Evolutionary conservation across 1,284 basidiomycete genomes (phyloP), one percentile per base, ranked within the genome.

Genomic region (Tilletiaria anomala): DNA sequence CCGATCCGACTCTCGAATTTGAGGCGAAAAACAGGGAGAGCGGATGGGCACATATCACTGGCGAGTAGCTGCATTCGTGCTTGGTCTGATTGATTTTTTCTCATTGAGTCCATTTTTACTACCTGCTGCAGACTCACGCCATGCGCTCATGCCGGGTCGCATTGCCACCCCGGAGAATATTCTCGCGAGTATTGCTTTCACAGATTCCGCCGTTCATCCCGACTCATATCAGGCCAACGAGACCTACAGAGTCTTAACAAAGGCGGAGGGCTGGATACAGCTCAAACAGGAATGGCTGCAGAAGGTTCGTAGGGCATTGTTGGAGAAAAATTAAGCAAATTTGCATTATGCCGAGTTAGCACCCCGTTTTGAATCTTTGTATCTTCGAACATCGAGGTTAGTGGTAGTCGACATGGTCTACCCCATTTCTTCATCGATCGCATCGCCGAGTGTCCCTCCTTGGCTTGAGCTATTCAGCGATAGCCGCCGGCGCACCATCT

Each of bases 121-220:
- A 8, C 10, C 14, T 14, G 32, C 23, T 22, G n/a, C 33, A 35
- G 61, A 65, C 43, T 42, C 43, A 5, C 45, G 63, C 6, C 48
- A 59, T 10, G 48, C 41, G 5, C 44, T 61, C n/a, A 61, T 57
- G 53, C 63, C 61, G 8, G 63, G 58, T 0, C 47, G 63, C 15
- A 58, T 54, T 26, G 47, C 58, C 2, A 53, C 56, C 20, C 58
- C 61, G 4, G 61, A 65, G 10, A 55, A 56, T 41, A 65, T 65
- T 40, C 47, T 62, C 36, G 57, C 53, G 2, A 49, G 48, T 14
- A 54, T 66, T 2, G 58, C 54, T 11, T 66, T 66, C 23, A 51
- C 50, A 16, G 54, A 65, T 8, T 47, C 51, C 21, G 16, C 44
- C 32, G 37, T 66, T 5, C 43, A 41, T 6, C 41, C 51, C 5